Conservation (phyloP, 768 basidiomycete species). For the Lactarius hengduanensis region DNA sequence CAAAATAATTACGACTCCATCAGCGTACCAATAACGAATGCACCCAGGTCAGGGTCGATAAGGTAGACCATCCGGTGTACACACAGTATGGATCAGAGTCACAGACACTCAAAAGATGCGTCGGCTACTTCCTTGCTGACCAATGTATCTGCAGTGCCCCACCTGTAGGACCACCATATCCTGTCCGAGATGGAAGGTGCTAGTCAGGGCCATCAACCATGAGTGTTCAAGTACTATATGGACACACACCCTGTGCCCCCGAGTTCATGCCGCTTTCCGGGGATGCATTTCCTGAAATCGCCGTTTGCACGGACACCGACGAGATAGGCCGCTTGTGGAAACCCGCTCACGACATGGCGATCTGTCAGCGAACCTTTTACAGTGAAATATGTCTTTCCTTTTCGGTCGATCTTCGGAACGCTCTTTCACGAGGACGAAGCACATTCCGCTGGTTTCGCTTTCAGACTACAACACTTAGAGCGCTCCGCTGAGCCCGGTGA, state of each 20-base stretch:
- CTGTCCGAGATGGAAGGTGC: background rate
- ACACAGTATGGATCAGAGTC: background rate
- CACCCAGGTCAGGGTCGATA: background rate
- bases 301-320: background rate
- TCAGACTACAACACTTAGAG: background rate
- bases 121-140: background rate
- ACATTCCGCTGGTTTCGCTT: background rate
- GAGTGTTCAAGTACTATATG: background rate
- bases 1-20: background rate
- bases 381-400: background rate
- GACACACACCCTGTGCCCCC: background rate
- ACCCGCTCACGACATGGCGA: constrained; percentile 1
- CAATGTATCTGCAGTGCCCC: background rate
- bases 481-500: constrained; percentile 4
- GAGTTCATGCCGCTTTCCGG: background rate
- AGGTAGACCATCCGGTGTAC: background rate
- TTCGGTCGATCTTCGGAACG: background rate
- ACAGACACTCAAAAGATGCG: background rate
- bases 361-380: constrained; percentile 25
- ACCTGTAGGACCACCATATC: background rate
- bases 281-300: background rate
- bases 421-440: background rate
- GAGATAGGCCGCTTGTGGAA: background rate
- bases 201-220: background rate
- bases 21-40: background rate